phyloP scores from a whole-genome alignment of 768 basidiomycete genomes.

The Tricholoma flavovirens region DNA sequence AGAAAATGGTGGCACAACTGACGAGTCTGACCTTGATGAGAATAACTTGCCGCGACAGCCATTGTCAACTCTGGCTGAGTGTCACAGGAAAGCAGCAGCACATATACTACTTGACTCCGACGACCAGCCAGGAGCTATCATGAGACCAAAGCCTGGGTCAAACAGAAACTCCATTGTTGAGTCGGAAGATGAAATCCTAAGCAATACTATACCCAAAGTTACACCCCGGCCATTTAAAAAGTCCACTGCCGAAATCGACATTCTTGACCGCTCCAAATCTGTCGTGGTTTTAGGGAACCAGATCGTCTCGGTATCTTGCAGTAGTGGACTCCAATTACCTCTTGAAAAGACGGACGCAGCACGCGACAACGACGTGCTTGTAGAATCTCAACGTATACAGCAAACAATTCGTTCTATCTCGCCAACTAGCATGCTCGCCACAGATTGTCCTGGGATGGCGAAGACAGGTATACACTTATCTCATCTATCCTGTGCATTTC shows the following conservation, averaged over 20 bases:
- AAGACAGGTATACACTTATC: not conserved
- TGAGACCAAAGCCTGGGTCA: constrained; percentile 3
- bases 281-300: too few species aligned
- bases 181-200: constrained; percentile 12
- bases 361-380: not conserved
- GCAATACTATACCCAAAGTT: not conserved
- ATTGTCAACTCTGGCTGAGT: not conserved
- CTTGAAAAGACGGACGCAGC: not conserved
- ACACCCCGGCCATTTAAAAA: not conserved
- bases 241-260: not conserved
- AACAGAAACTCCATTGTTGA: constrained; percentile 7
- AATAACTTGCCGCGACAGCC: not conserved
- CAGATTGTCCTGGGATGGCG: not conserved
- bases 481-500: not conserved
- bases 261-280: not conserved
- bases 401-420: not conserved
- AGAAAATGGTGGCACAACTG: not conserved
- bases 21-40: not conserved
- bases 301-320: not conserved
- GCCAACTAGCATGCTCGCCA: not conserved
- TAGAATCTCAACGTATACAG: not conserved
- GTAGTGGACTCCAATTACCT: not conserved
- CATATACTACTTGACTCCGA: not conserved
- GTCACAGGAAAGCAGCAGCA: too few species aligned
- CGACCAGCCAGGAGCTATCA: constrained; percentile 9